Evolutionary conservation across 2,329 filamentous ascomycete genomes (phyloP).

Genomic region (Leptographium lundbergii): DNA sequence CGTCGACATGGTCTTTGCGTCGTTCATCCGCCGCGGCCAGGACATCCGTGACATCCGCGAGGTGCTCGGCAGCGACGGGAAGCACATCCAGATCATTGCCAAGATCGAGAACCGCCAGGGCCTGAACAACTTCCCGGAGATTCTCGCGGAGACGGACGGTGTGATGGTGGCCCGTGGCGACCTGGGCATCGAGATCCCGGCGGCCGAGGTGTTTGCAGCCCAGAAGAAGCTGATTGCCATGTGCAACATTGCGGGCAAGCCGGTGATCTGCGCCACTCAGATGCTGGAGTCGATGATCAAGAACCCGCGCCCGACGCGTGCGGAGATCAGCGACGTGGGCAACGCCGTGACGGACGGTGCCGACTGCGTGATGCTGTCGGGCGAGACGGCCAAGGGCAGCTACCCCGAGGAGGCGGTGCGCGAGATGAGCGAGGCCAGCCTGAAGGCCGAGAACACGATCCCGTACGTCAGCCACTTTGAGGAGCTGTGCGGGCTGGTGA

Average conservation of each 20-base stretch:
- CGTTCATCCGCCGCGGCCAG: slow-evolving; percentile 88
- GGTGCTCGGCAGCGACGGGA: slow-evolving; percentile 81
- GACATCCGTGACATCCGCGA: slow-evolving; percentile 89
- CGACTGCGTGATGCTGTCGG: slow-evolving; percentile 99
- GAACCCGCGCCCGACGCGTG: slow-evolving; percentile 95
- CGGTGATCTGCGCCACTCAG: slow-evolving; percentile 96
- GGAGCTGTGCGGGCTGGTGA: slow-evolving; percentile 74
- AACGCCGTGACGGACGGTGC: slow-evolving; percentile 96
- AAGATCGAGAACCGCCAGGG: slow-evolving; percentile 99
- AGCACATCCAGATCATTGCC: slow-evolving; percentile 97
- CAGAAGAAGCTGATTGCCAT: slow-evolving; percentile 99
- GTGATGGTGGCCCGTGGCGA: slow-evolving; percentile 99
- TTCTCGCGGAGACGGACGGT: slow-evolving; percentile 89
- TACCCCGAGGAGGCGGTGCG: slow-evolving; percentile 86
- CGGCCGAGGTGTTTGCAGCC: slow-evolving; percentile 94
- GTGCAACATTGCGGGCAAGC: slow-evolving; percentile 99
- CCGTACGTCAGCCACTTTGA: slow-evolving; percentile 95
- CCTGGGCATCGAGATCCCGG: slow-evolving; percentile 95
- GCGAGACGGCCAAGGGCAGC: slow-evolving; percentile 94
- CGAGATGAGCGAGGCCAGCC: slow-evolving; percentile 97
- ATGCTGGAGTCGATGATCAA: slow-evolving; percentile 99
- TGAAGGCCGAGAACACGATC: slow-evolving; percentile 94
- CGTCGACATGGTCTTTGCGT: slow-evolving; percentile 98
- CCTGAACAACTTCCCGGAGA: slow-evolving; percentile 99
- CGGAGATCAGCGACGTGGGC: slow-evolving; percentile 95